Percentiles rank a stretch among this genome's conserved stretches.
These are phyloP conservation scores for Paramicrosporidium saccamoebae DNA, from an alignment of 371 early-diverging fungal species.

Conservation along the genomic window DNA sequence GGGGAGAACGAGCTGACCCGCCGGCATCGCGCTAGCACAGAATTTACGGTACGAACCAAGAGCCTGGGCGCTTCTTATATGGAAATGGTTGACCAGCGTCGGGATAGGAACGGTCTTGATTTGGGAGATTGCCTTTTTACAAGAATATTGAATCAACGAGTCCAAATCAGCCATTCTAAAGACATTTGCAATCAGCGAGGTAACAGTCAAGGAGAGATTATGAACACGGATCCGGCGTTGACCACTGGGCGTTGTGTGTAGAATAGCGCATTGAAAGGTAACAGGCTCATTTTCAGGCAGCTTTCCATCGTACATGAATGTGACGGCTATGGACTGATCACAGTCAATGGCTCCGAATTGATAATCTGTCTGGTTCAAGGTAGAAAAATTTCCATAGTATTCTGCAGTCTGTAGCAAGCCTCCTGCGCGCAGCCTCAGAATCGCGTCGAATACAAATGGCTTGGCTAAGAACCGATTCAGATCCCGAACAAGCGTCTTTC, in stretches of 20 bases:
- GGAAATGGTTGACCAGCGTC: slow-evolving; percentile 41
- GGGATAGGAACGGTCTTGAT: slow-evolving; percentile 23
- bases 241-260: slow-evolving; percentile 61
- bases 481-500: slow-evolving; percentile 21
- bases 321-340: slow-evolving; percentile 39
- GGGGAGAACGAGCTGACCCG: slow-evolving; percentile 80
- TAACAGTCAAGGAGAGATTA: slow-evolving; percentile 42
- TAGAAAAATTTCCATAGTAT: slow-evolving; percentile 68
- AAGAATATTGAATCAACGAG: slow-evolving; percentile 41
- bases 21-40: slow-evolving; percentile 50
- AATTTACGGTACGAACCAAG: slow-evolving; percentile 65
- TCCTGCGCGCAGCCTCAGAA: slow-evolving; percentile 59
- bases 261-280: slow-evolving; percentile 53
- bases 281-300: slow-evolving; percentile 41
- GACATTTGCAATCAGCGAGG: slow-evolving; percentile 28
- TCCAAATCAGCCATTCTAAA: slow-evolving; percentile 75
- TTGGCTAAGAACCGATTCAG: slow-evolving; percentile 26
- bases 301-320: slow-evolving; percentile 52
- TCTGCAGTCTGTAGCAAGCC: slow-evolving; percentile 48
- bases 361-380: slow-evolving; percentile 62
- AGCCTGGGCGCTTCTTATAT: slow-evolving; percentile 51
- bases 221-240: slow-evolving; percentile 69
- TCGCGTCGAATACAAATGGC: slow-evolving; percentile 50
- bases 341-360: slow-evolving; percentile 58
- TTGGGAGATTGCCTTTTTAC: slow-evolving; percentile 34